These are phyloP conservation scores for Rugonectria rugulosa DNA, from an alignment of 2,329 filamentous ascomycete genomes.

Conservation along the genomic window DNA sequence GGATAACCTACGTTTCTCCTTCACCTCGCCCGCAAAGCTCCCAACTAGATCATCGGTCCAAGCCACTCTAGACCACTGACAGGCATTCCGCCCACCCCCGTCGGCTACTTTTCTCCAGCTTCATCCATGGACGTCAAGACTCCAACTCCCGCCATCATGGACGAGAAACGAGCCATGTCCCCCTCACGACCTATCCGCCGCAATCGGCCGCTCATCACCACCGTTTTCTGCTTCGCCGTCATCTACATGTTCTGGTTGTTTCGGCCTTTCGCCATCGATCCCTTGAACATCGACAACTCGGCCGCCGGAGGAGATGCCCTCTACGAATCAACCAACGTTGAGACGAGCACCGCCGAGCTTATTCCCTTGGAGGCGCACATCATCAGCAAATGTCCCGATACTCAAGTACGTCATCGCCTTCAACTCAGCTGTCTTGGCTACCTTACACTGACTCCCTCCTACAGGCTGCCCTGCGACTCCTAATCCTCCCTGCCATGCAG, in stretches of 20 bases:
- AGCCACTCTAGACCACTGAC: background rate
- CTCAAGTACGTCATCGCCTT: constrained; percentile 68
- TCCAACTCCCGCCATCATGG: constrained; percentile 34
- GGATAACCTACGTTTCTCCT: background rate
- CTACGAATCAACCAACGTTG: constrained; percentile 1
- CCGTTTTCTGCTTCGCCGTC: constrained; percentile 36
- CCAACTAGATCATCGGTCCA: background rate
- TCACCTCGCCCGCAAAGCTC: background rate
- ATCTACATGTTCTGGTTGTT: constrained; percentile 39
- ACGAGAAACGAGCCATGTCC: constrained; percentile 43
- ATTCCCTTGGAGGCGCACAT: constrained; percentile 93
- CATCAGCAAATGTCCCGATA: constrained; percentile 97
- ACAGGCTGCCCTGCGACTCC: constrained; percentile 76
- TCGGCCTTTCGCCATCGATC: constrained; percentile 30
- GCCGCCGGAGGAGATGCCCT: constrained; percentile 13
- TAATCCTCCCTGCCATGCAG: constrained; percentile 89
- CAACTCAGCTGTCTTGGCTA: too few species aligned
- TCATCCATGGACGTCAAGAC: constrained; percentile 7
- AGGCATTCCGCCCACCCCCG: background rate
- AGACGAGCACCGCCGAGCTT: constrained; percentile 36
- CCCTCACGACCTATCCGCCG: constrained; percentile 34
- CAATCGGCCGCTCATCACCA: constrained; percentile 31
- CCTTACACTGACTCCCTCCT: constrained; percentile 23
- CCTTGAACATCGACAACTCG: constrained; percentile 8
- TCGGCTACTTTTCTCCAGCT: constrained; percentile 1